Evolutionary conservation across 805 yeast species (phyloP).

Genomic region (Kluyveromyces siamensis): DNA sequence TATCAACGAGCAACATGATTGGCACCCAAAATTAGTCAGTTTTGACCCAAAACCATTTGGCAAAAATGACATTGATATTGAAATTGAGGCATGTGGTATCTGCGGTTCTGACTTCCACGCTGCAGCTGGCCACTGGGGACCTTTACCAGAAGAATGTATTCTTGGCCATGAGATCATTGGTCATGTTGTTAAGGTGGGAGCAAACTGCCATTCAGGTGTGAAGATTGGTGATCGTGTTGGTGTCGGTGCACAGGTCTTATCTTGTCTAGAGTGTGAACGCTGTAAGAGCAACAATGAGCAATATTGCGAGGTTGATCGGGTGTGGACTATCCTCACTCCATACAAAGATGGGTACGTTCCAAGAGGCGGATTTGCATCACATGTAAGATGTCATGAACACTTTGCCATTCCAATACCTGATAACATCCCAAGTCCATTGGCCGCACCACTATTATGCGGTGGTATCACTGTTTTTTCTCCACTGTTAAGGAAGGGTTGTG

Average conservation of each 20-base stretch:
- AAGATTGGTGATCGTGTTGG: conserved; percentile 46
- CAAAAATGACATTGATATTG: conserved; percentile 40
- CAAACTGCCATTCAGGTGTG: conserved; percentile 36
- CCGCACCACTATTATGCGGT: too few relatives aligned
- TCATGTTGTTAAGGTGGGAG: conserved; percentile 47
- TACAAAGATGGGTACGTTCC: conserved; percentile 27
- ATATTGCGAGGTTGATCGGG: conserved; percentile 27
- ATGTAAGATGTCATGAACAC: conserved; percentile 10
- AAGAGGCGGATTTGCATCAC: conserved; percentile 20
- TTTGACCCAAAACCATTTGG: conserved; percentile 39
- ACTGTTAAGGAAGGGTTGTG: too few relatives aligned
- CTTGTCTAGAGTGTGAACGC: conserved; percentile 34
- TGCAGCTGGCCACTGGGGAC: conserved; percentile 18
- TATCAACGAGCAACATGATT: conserved; percentile 36
- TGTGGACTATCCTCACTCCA: conserved; percentile 30
- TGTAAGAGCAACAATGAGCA: conserved; percentile 32
- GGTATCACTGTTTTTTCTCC: too few relatives aligned
- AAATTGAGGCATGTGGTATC: conserved; percentile 49
- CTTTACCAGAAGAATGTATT: conserved; percentile 28
- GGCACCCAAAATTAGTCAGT: conserved; percentile 44
- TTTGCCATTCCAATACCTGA: too few relatives aligned
- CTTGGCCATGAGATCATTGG: conserved; percentile 68
- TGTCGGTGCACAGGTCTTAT: conserved; percentile 36
- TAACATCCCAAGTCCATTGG: conserved; percentile 1
- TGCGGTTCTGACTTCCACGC: conserved; percentile 50